phyloP scores from a whole-genome alignment of 371 early-diverging fungal species.

The Mucor velutinosus region DNA sequence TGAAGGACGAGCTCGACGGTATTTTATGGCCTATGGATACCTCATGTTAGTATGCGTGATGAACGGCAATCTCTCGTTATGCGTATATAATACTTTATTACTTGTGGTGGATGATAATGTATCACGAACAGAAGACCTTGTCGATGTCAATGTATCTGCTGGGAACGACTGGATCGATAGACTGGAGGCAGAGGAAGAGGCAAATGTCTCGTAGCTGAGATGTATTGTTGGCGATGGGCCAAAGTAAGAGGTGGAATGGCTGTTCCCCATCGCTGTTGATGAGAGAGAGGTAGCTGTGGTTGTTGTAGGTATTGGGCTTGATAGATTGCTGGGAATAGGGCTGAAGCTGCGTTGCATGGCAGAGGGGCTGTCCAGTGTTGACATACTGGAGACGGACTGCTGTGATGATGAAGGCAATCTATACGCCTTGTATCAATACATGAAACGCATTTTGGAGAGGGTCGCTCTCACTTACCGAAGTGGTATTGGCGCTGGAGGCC shows the following conservation, averaged over 20 bases:
- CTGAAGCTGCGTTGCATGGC: background rate
- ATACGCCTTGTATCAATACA: background rate
- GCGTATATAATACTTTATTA: conserved; percentile 16
- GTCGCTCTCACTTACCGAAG: background rate
- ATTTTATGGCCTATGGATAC: background rate
- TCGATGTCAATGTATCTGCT: background rate
- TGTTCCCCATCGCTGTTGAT: background rate
- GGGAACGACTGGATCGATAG: conserved; percentile 13
- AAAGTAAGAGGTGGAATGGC: background rate
- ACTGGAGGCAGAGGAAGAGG: conserved; percentile 9
- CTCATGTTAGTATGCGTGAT: background rate
- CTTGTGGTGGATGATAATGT: conserved; percentile 3
- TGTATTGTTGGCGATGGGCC: conserved; percentile 4
- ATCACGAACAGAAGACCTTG: conserved; percentile 6
- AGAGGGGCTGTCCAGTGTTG: background rate
- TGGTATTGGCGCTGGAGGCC: background rate
- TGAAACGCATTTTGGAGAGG: background rate
- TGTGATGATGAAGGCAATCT: background rate
- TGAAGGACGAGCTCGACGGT: background rate
- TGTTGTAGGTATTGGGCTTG: background rate
- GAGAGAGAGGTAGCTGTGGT: background rate
- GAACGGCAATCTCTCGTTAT: background rate
- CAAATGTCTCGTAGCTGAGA: conserved; percentile 15
- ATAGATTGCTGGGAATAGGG: background rate
- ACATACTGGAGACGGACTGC: background rate